phyloP scores from a whole-genome alignment of 257 asterid genomes.

The Osmanthus fragrans region DNA sequence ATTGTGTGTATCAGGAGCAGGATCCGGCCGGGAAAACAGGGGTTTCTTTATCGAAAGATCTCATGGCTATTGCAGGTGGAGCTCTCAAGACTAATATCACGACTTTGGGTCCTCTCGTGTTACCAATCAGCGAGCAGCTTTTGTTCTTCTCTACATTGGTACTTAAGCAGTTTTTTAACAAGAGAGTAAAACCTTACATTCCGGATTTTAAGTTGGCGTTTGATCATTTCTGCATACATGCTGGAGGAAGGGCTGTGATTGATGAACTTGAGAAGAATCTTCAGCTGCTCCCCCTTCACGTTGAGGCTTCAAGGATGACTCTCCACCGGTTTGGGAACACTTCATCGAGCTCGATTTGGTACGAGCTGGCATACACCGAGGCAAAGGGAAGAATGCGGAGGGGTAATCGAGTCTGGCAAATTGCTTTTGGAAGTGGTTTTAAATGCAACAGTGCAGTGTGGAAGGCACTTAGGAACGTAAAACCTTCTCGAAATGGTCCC shows the following conservation, averaged over 20 bases:
- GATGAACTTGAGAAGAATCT: background rate
- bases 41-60: background rate
- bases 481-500: background rate
- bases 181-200: background rate
- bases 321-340: background rate
- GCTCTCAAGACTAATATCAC: background rate
- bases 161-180: background rate
- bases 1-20: constrained; percentile 1
- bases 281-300: background rate
- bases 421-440: constrained; percentile 2
- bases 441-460: constrained; percentile 6
- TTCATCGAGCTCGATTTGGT: background rate
- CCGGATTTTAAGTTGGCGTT: background rate
- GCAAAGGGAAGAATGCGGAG: constrained; percentile 4
- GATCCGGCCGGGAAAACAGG: background rate
- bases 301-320: background rate
- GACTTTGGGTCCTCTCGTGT: background rate
- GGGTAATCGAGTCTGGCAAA: constrained; percentile 9
- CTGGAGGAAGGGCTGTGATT: background rate
- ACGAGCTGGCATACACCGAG: background rate
- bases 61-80: background rate
- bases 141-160: background rate
- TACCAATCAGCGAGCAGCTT: background rate
- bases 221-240: background rate
- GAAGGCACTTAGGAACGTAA: background rate